Evolutionary conservation across 495 filamentous ascomycete species (phyloP).

Genomic region (Hypoxylon subgilvum): DNA sequence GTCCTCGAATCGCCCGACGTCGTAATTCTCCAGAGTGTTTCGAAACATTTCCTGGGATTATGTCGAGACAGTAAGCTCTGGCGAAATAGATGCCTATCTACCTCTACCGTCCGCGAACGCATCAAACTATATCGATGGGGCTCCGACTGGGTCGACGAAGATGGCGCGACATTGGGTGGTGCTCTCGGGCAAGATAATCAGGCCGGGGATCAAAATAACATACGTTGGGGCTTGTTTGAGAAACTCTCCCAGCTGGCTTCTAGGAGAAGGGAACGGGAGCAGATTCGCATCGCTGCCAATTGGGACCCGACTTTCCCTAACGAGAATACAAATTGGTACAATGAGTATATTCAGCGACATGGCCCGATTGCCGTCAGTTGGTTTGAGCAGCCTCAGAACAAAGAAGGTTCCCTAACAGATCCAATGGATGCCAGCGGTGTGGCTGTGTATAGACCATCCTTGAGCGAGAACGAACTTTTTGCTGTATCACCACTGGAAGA

Average conservation of each 20-base stretch:
- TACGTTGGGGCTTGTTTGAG: slow-evolving; percentile 30
- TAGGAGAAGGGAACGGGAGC: slow-evolving; percentile 51
- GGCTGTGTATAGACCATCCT: slow-evolving; percentile 63
- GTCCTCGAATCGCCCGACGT: slow-evolving; percentile 73
- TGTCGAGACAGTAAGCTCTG: slow-evolving; percentile 78
- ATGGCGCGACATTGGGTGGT: slow-evolving; percentile 33
- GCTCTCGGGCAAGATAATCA: slow-evolving; percentile 45
- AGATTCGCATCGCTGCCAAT: slow-evolving; percentile 65
- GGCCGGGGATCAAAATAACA: slow-evolving; percentile 32
- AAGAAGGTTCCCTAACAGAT: slow-evolving; percentile 39
- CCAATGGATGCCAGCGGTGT: slow-evolving; percentile 66
- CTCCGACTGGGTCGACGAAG: slow-evolving; percentile 43
- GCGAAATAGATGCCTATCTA: slow-evolving; percentile 74
- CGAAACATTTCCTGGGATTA: slow-evolving; percentile 67
- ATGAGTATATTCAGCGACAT: slow-evolving; percentile 84
- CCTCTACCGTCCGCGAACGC: slow-evolving; percentile 62
- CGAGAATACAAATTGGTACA: slow-evolving; percentile 78
- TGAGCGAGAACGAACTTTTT: slow-evolving; percentile 55
- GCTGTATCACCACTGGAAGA: slow-evolving; percentile 83
- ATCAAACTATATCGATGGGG: slow-evolving; percentile 48
- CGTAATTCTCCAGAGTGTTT: slow-evolving; percentile 73
- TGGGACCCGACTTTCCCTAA: slow-evolving; percentile 81
- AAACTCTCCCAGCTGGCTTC: slow-evolving; percentile 14
- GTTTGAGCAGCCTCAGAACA: slow-evolving; percentile 65
- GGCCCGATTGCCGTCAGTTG: slow-evolving; percentile 75